phyloP scores from a whole-genome alignment of 768 basidiomycete genomes.

The Pholiota molesta region DNA sequence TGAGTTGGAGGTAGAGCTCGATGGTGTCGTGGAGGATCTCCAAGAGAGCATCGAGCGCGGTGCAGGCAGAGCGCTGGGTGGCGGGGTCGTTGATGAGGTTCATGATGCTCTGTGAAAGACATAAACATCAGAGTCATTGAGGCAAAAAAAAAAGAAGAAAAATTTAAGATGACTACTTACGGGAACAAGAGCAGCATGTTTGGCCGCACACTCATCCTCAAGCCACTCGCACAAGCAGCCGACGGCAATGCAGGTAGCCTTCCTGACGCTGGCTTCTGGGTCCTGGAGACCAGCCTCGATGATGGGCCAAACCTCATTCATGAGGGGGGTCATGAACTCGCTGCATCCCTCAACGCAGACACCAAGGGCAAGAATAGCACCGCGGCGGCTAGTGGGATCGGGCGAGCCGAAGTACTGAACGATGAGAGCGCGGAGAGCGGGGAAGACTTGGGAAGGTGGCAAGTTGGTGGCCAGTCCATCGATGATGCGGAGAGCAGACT shows the following conservation, averaged over 20 bases:
- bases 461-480: slow-evolving; percentile 91
- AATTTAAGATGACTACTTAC: too few relatives aligned
- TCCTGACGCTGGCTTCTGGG: slow-evolving; percentile 81
- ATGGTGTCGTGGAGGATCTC: slow-evolving; percentile 93
- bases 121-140: slow-evolving; percentile 3
- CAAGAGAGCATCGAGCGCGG: slow-evolving; percentile 93
- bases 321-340: slow-evolving; percentile 95
- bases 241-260: slow-evolving; percentile 94
- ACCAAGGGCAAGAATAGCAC: slow-evolving; percentile 93
- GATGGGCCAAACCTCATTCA: slow-evolving; percentile 91
- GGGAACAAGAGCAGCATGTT: slow-evolving; percentile 85
- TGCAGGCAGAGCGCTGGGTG: slow-evolving; percentile 94
- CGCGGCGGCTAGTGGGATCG: slow-evolving; percentile 80
- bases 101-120: slow-evolving; percentile 73
- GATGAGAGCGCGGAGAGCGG: slow-evolving; percentile 81
- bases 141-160: slow-evolving; percentile 3
- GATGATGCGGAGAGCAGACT: slow-evolving; percentile 94
- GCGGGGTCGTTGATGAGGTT: slow-evolving; percentile 82
- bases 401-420: slow-evolving; percentile 82
- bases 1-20: slow-evolving; percentile 86
- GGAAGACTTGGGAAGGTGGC: slow-evolving; percentile 96
- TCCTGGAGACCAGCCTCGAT: slow-evolving; percentile 90
- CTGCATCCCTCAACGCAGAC: slow-evolving; percentile 97
- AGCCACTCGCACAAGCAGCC: slow-evolving; percentile 98
- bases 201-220: slow-evolving; percentile 86